Evolutionary conservation across 1,139 yeast species (phyloP), one percentile per base, ranked within the genome.

Genomic region (Yamadazyma diospyri): DNA sequence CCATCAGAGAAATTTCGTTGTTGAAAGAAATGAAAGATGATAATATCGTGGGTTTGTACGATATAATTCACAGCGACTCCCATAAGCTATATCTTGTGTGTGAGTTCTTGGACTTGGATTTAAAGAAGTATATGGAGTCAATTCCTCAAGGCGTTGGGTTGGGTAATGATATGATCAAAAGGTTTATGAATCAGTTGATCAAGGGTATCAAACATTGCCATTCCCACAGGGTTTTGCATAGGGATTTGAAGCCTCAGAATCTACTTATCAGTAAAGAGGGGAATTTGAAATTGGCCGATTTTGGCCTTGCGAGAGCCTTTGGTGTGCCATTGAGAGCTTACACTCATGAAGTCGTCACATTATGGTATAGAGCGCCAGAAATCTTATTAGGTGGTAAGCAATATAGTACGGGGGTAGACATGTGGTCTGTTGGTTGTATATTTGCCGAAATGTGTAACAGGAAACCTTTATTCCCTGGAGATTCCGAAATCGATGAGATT

Each of bases 311-410:
- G 1, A 69, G 98, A 42, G 97, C 97, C 1, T 89, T 87, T 61
- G 98, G 98, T 33, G 97, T 92, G 8, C 98, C 98, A 1, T 67
- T 92, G 42, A 75, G 97, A 54, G 95, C 97, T 2, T 92, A 89
- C 57, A 89, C 98, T 9, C 97, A 89, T 62, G 97, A 92, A 57
- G 97, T 92, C 40, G 98, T 94, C 35, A 92, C 99, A 0, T 69
- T 94, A 47, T 92, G 99, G 99, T 92, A 92, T 61, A 73, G 99
- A 46, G 89, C 97, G 1, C 99, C 99, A 1, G 99, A 92, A 57
- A 87, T 92, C 39, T 69, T 92, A 43, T 70, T 92, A 25, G 99
- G 99, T 20, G 97, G 97, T 16, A 87, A 94, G 46, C 97, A 92
- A 59, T 92, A 92, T 60, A 86, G 96, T 32, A 92, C 97, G 0